phyloP scores from a whole-genome alignment of 768 basidiomycete species.

The Hericium erinaceus region DNA sequence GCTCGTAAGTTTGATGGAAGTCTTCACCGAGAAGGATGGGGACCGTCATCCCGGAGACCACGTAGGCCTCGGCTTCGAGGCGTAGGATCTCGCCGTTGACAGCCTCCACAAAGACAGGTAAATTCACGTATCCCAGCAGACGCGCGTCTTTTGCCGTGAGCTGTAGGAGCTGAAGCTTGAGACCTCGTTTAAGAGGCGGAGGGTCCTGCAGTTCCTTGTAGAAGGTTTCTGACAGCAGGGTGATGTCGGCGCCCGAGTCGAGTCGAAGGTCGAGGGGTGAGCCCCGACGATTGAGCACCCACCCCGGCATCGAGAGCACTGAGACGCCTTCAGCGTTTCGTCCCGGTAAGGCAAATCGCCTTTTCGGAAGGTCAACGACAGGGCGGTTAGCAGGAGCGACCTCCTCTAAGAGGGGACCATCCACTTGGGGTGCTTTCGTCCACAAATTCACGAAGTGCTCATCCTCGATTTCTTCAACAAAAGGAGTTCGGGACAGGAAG shows the following conservation, averaged over 20 bases:
- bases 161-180: neutral
- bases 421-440: neutral
- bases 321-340: neutral
- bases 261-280: neutral
- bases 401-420: neutral
- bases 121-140: slow-evolving; percentile 12
- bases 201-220: neutral
- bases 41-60: slow-evolving; percentile 19
- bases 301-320: neutral
- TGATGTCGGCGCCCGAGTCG: neutral
- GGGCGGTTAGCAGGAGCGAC: neutral
- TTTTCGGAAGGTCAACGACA: neutral
- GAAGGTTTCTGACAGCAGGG: neutral
- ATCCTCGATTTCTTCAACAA: neutral
- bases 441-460: neutral
- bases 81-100: slow-evolving; percentile 18
- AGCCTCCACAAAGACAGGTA: slow-evolving; percentile 19
- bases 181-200: neutral
- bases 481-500: neutral
- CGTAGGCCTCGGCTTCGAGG: slow-evolving; percentile 19
- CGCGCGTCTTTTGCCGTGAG: neutral
- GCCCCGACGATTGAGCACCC: neutral
- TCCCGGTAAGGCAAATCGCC: neutral
- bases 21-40: slow-evolving; percentile 23
- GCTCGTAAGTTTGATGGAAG: slow-evolving; percentile 18